Percentiles rank a stretch among this genome's conserved stretches.
These are phyloP conservation scores for Trapa bicornis DNA, from an alignment of 345 rosid genomes.

Conservation along the genomic window DNA sequence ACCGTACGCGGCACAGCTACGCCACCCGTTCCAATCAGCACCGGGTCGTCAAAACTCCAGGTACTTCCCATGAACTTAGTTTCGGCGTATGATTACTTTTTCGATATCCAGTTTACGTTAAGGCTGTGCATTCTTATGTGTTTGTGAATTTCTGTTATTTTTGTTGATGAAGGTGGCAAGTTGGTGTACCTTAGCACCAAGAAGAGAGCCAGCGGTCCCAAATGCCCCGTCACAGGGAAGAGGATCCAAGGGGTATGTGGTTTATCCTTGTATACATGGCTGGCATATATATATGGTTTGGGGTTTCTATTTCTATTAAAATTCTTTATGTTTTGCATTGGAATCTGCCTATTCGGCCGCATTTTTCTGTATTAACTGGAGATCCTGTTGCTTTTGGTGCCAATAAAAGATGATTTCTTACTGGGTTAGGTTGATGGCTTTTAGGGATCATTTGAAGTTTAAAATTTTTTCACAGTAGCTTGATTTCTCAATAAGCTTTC, in stretches of 20 bases:
- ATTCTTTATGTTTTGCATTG: neutral
- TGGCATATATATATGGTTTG: neutral
- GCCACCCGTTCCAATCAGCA: slow-evolving; percentile 18
- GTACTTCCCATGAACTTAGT: neutral
- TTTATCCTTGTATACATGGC: too few relatives aligned
- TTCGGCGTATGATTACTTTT: neutral
- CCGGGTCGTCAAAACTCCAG: slow-evolving; percentile 20
- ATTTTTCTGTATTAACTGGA: neutral
- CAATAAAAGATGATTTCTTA: neutral
- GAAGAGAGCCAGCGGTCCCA: slow-evolving; percentile 45
- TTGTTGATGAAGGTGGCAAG: slow-evolving; percentile 40
- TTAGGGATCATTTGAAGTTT: too few relatives aligned
- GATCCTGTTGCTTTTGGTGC: neutral
- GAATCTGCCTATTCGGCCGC: neutral
- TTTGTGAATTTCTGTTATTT: neutral
- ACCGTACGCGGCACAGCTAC: slow-evolving; percentile 20
- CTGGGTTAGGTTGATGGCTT: too few relatives aligned
- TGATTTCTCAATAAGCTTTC: too few relatives aligned
- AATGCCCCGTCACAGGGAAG: slow-evolving; percentile 26
- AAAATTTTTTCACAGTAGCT: too few relatives aligned
- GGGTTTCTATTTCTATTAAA: neutral
- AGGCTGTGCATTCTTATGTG: neutral
- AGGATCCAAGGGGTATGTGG: slow-evolving; percentile 59
- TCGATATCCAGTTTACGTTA: neutral
- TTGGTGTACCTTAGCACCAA: slow-evolving; percentile 61